Conservation (phyloP, 306 rosid species). For the Gastrolobium villosum region DNA sequence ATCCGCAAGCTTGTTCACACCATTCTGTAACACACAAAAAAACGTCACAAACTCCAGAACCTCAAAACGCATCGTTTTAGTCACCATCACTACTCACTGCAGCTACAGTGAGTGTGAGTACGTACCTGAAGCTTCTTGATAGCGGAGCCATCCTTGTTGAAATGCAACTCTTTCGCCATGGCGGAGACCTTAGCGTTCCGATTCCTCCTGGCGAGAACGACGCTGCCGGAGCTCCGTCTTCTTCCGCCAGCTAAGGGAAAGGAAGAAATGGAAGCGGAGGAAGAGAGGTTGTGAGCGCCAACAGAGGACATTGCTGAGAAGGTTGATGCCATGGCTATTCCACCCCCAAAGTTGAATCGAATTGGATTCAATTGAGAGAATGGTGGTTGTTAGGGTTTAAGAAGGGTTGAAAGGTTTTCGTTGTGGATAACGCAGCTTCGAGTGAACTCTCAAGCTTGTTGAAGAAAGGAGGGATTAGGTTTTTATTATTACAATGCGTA, state of each 20-base stretch:
- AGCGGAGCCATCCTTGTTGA: constrained; percentile 93
- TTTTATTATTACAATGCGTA: constrained; percentile 18
- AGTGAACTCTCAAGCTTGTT: not conserved
- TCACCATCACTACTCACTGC: not conserved
- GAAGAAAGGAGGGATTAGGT: constrained; percentile 43
- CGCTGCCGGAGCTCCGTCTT: constrained; percentile 54
- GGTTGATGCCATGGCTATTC: constrained; percentile 76
- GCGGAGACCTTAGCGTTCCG: constrained; percentile 69
- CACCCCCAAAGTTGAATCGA: not conserved
- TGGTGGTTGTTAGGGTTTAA: constrained; percentile 39
- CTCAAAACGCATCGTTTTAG: constrained; percentile 27
- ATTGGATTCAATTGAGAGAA: not conserved
- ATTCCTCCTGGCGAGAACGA: constrained; percentile 51
- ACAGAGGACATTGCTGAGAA: constrained; percentile 74
- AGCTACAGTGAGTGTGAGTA: not conserved
- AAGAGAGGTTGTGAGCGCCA: constrained; percentile 68
- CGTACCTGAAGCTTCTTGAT: constrained; percentile 77
- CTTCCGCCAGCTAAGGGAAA: constrained; percentile 55
- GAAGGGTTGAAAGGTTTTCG: not conserved
- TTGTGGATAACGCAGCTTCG: constrained; percentile 41
- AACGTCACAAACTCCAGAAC: not conserved
- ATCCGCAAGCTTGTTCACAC: constrained; percentile 99
- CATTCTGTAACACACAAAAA: constrained; percentile 59
- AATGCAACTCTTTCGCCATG: constrained; percentile 97
- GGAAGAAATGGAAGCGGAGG: constrained; percentile 75